Base-by-base conservation (phyloP, 331 rosid species). In the Quercus lobata region DNA sequence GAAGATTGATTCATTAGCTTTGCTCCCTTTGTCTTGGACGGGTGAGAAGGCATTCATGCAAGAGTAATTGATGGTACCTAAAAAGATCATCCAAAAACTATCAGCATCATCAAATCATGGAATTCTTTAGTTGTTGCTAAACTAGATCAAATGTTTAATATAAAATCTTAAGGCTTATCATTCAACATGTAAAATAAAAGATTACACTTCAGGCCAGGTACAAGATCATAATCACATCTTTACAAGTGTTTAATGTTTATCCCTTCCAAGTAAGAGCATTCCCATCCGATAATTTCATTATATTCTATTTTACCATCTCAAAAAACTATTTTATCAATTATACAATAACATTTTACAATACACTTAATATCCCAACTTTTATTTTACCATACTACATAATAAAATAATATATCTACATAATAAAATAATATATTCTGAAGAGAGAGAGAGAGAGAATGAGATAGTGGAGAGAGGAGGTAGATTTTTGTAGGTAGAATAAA, bases 11-110 rank as follows among this genome's bases (percentile, higher is more conserved):
- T 29, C 83, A 15, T 84, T 84, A 74, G 83, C 54, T 75, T 75
- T 87, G 78, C 34, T 82, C 22, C 82, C 63, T 57, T 83, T 85
- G 65, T 90, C 87, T 82, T 81, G 83, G 58, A 75, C 73, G 3
- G 97, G 87, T 53, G 92, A 57, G 44, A 92, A 87, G 41, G 92
- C 91, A 16, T 76, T 80, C 6, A 81, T 24, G 84, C 97, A 95
- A 61, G 94, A 80, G 80, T 73, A 73, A 76, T 92, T 12, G 77
- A 95, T 29, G 25, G 84, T 88, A 83, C 99, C 96, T 95, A 58
- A 15, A 77, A 72, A 81, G 44, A 27, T 41, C 49, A 77, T 69
- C 63, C 81, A 72, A 74, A 76, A 62, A 21, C 24, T 34, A 79
- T 90, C 81, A 82, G 69, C 71, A 79, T 37, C 53, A 57, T 62